Evolutionary conservation across 805 yeast genomes (phyloP).

Genomic region (Cyberlindnera americana): DNA sequence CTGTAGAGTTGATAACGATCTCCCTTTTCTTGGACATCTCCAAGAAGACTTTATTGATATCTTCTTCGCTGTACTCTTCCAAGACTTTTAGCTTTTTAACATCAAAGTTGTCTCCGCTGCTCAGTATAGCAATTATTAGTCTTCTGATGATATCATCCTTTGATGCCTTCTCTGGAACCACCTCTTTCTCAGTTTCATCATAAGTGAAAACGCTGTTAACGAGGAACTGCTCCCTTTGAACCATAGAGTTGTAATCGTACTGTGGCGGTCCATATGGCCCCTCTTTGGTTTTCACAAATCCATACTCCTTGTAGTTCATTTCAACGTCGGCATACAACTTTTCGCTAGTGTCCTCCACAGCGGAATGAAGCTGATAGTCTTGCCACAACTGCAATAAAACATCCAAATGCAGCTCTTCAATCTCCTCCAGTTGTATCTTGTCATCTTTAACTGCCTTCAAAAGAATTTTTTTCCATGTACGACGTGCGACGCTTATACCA

Average conservation of each 20-base stretch:
- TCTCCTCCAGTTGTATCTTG: conserved; percentile 43
- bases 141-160: conserved; percentile 27
- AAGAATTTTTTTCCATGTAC: conserved; percentile 66
- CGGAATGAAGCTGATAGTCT: conserved; percentile 34
- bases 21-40: conserved; percentile 51
- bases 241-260: conserved; percentile 59
- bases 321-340: conserved; percentile 35
- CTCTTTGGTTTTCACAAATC: conserved; percentile 33
- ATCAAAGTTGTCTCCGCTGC: conserved; percentile 25
- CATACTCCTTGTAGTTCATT: conserved; percentile 46
- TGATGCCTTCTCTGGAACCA: background rate
- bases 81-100: conserved; percentile 29
- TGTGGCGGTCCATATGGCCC: conserved; percentile 30
- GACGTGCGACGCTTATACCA: conserved; percentile 50
- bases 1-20: conserved; percentile 42
- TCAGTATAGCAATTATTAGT: conserved; percentile 33
- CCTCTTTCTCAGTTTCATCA: conserved; percentile 9
- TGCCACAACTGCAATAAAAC: conserved; percentile 66
- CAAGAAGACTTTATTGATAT: conserved; percentile 39
- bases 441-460: conserved; percentile 56
- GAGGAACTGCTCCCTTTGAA: conserved; percentile 60
- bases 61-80: conserved; percentile 47
- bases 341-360: conserved; percentile 16
- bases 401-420: conserved; percentile 47
- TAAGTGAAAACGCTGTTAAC: conserved; percentile 43